Conservation (phyloP, 805 yeast genomes). For the Yarrowia sp. region DNA sequence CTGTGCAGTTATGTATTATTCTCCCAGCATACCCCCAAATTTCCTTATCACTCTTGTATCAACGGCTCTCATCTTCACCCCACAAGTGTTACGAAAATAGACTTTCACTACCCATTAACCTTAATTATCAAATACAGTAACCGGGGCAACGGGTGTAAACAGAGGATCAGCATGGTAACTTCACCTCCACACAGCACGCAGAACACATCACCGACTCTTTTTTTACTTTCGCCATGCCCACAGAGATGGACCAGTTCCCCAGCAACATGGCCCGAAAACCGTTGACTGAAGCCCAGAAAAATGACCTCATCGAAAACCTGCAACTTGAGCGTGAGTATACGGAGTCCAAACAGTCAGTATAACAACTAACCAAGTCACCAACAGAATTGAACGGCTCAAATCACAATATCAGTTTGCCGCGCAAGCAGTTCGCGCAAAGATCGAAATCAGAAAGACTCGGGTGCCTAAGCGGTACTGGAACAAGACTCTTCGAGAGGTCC, state of each 20-base stretch:
- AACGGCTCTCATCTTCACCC: no score
- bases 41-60: no score
- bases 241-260: constrained; percentile 19
- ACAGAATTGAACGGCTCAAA: constrained; percentile 35
- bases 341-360: neutral
- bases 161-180: neutral
- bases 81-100: no score
- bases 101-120: no score
- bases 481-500: constrained; percentile 32
- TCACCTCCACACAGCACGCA: neutral
- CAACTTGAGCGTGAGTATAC: constrained; percentile 30
- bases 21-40: no score
- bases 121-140: no score
- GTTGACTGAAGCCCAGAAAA: constrained; percentile 27
- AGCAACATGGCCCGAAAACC: constrained; percentile 13
- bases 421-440: constrained; percentile 39
- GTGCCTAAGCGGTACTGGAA: constrained; percentile 49
- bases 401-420: constrained; percentile 35
- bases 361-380: constrained; percentile 32
- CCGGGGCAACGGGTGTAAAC: constrained; percentile 16
- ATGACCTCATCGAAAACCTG: constrained; percentile 27
- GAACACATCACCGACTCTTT: neutral
- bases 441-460: constrained; percentile 45
- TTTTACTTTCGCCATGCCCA: neutral
- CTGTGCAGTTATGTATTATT: no score